phyloP scores from a whole-genome alignment of 306 rosid genomes.

The Cucumis cinereus region DNA sequence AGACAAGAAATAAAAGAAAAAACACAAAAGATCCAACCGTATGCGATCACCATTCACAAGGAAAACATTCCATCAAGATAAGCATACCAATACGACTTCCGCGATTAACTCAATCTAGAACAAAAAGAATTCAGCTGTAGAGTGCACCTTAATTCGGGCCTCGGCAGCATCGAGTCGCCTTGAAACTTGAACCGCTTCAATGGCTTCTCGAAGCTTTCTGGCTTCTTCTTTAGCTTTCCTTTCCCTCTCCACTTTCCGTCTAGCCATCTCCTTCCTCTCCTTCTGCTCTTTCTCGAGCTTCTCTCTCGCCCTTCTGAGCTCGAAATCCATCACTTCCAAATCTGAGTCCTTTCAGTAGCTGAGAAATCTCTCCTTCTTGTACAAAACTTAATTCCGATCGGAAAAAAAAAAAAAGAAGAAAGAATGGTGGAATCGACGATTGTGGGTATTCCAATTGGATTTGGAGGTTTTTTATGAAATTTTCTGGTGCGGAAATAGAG shows the following conservation, averaged over 20 bases:
- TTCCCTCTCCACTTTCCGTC: constrained; percentile 43
- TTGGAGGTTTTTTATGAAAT: background rate
- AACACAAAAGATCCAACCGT: background rate
- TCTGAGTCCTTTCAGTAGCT: background rate
- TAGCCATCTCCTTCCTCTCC: constrained; percentile 45
- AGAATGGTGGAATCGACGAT: background rate
- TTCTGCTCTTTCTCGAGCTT: constrained; percentile 82
- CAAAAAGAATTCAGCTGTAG: background rate
- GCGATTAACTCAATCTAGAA: background rate
- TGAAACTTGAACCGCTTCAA: constrained; percentile 70
- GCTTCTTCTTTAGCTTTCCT: constrained; percentile 62
- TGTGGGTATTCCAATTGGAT: background rate
- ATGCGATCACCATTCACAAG: background rate
- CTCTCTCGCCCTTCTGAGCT: constrained; percentile 83
- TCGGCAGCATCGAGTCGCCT: constrained; percentile 71
- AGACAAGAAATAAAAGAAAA: background rate
- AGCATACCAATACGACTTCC: background rate
- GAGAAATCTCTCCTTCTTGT: background rate
- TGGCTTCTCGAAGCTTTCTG: constrained; percentile 60
- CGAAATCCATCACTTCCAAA: constrained; percentile 57
- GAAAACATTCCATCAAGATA: background rate
- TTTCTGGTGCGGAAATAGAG: background rate
- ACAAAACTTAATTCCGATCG: background rate
- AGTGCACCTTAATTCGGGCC: constrained; percentile 73
- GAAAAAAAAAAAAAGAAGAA: background rate